Evolutionary conservation across 805 yeast species (phyloP).

Genomic region (Blastobotrys attinorum): DNA sequence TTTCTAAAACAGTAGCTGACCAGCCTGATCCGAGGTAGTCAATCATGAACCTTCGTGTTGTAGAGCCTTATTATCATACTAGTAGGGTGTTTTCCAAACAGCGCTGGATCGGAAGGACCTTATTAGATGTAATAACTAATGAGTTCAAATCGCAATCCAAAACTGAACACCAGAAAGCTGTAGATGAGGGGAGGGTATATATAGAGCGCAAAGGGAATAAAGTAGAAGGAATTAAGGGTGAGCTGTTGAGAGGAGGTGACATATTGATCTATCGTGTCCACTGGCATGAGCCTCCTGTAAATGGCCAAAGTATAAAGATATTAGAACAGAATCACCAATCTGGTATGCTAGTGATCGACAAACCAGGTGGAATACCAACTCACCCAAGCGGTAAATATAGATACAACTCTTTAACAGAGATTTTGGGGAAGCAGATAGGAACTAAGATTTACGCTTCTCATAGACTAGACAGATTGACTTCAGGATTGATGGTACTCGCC

Average conservation of each 20-base stretch:
- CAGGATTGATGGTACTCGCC: slow-evolving; percentile 80
- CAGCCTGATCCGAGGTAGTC: too few relatives aligned
- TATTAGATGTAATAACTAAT: slow-evolving; percentile 61
- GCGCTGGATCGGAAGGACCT: slow-evolving; percentile 75
- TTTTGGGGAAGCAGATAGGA: slow-evolving; percentile 58
- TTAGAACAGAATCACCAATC: slow-evolving; percentile 49
- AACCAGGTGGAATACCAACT: slow-evolving; percentile 91
- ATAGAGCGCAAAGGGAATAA: slow-evolving; percentile 1
- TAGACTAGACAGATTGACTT: slow-evolving; percentile 73
- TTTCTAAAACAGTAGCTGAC: too few relatives aligned
- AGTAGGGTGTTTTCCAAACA: slow-evolving; percentile 76
- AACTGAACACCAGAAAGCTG: slow-evolving; percentile 39
- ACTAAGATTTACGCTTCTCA: slow-evolving; percentile 66
- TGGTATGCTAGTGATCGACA: slow-evolving; percentile 72
- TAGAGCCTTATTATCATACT: slow-evolving; percentile 11
- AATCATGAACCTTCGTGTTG: too few relatives aligned
- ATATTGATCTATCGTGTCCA: slow-evolving; percentile 70
- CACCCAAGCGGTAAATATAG: slow-evolving; percentile 88
- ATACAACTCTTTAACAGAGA: slow-evolving; percentile 71
- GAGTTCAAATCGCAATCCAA: slow-evolving; percentile 71
- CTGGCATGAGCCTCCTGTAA: slow-evolving; percentile 84
- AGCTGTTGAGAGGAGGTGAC: slow-evolving; percentile 54
- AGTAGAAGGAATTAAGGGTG: not conserved
- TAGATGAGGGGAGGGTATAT: slow-evolving; percentile 2
- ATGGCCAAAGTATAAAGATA: slow-evolving; percentile 45